These are phyloP conservation scores for Jatropha curcas DNA, from an alignment of 345 rosid genomes.

Conservation along the genomic window DNA sequence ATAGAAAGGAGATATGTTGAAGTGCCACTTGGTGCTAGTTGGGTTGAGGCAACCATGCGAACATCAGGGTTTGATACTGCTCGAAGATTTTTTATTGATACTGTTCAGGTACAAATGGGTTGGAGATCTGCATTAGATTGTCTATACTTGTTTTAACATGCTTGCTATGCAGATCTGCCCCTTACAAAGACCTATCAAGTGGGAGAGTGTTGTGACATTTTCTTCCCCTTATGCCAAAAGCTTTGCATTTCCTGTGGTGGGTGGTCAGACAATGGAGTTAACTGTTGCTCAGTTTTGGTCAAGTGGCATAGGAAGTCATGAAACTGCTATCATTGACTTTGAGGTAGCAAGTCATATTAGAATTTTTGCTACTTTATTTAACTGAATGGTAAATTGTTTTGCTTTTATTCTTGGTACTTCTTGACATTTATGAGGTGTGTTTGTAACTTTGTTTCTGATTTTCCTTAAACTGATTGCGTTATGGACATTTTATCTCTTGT, in stretches of 20 bases:
- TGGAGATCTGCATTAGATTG: constrained; percentile 12
- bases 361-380: no score
- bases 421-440: neutral
- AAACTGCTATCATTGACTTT: constrained; percentile 76
- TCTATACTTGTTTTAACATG: constrained; percentile 32
- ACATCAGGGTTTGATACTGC: constrained; percentile 84
- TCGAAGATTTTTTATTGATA: constrained; percentile 80
- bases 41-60: constrained; percentile 95
- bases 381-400: neutral
- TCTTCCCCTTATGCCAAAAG: constrained; percentile 82
- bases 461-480: neutral
- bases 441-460: no score
- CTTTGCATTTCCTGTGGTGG: constrained; percentile 73
- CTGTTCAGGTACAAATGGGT: constrained; percentile 66
- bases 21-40: constrained; percentile 84
- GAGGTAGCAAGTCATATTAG: constrained; percentile 54
- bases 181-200: constrained; percentile 84
- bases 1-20: constrained; percentile 87
- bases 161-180: constrained; percentile 72
- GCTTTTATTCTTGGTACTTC: neutral
- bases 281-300: constrained; percentile 97
- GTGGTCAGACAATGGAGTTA: constrained; percentile 94
- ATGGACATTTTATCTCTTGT: neutral
- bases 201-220: constrained; percentile 72
- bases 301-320: constrained; percentile 94